Evolutionary conservation across 441 rosid genomes (phyloP).

Genomic region (Metrosideros polymorpha): DNA sequence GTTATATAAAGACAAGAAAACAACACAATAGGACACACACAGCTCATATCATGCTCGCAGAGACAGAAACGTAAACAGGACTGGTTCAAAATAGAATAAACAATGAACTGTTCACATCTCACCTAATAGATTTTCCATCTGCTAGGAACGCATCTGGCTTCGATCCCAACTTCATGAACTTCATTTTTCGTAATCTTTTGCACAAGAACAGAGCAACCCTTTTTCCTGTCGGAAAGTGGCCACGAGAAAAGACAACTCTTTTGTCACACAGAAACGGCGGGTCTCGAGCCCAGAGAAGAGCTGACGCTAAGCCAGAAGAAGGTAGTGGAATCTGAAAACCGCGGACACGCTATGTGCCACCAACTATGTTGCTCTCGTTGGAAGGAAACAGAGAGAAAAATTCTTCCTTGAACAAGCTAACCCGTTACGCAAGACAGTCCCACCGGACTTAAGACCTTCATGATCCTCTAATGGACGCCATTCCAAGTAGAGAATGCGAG

Average conservation of each 20-base stretch:
- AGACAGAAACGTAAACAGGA: not conserved
- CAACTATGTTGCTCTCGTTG: not conserved
- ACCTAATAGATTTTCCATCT: constrained; percentile 72
- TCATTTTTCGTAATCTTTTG: constrained; percentile 33
- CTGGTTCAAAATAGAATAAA: not conserved
- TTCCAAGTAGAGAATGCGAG: not conserved
- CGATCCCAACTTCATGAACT: constrained; percentile 95
- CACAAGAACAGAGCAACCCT: constrained; percentile 11
- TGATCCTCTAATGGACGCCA: not conserved
- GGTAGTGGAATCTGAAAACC: not conserved
- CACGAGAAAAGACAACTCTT: constrained; percentile 3
- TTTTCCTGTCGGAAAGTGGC: not conserved
- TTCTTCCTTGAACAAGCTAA: not conserved
- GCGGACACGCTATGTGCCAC: not conserved
- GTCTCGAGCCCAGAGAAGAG: not conserved
- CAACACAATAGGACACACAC: not conserved
- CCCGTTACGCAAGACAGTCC: not conserved
- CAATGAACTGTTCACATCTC: constrained; percentile 5
- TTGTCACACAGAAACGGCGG: not conserved
- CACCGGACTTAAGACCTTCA: not conserved
- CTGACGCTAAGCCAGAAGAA: not conserved
- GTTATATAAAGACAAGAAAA: not conserved
- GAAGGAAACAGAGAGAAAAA: not conserved
- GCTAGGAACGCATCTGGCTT: constrained; percentile 88
- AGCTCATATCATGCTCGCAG: not conserved